phyloP scores from a whole-genome alignment of 768 basidiomycete species.

The Pulveroboletus frians region DNA sequence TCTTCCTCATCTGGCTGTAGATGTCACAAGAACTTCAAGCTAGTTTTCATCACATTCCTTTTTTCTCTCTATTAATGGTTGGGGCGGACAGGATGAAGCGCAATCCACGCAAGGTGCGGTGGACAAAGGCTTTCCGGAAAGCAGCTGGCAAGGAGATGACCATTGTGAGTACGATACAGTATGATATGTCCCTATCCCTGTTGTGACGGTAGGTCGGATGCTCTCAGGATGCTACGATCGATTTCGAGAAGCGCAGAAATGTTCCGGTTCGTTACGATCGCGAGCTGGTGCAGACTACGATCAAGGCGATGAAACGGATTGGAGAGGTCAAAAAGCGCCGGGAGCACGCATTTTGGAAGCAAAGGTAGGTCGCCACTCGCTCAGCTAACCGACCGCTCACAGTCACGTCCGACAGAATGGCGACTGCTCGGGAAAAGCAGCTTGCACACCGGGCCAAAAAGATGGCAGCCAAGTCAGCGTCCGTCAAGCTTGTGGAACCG shows the following conservation, averaged over 20 bases:
- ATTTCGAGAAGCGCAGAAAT: conserved; percentile 98
- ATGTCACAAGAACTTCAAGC: conserved; percentile 99
- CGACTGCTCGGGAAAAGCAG: conserved; percentile 71
- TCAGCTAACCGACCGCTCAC: not conserved
- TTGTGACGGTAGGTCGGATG: not conserved
- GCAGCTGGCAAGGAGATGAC: conserved; percentile 99
- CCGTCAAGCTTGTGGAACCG: conserved; percentile 66
- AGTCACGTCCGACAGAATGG: conserved; percentile 58
- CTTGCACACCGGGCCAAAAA: conserved; percentile 67
- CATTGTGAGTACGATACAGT: conserved; percentile 55
- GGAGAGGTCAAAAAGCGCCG: conserved; percentile 86
- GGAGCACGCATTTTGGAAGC: conserved; percentile 95
- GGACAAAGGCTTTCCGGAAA: conserved; percentile 99
- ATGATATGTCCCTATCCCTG: not conserved
- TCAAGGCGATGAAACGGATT: conserved; percentile 94
- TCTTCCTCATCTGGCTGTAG: conserved; percentile 35
- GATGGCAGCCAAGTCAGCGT: conserved; percentile 45
- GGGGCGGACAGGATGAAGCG: conserved; percentile 81
- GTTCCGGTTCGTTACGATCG: conserved; percentile 96
- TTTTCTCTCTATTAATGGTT: not conserved
- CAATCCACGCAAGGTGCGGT: conserved; percentile 96
- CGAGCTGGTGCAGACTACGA: conserved; percentile 84
- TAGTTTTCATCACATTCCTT: conserved; percentile 18
- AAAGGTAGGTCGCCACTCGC: conserved; percentile 47
- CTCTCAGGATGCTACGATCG: conserved; percentile 89